Percentiles rank a stretch among this genome's conserved stretches.
phyloP scores from a whole-genome alignment of 257 asterid species.

The Galeopsis tetrahit region DNA sequence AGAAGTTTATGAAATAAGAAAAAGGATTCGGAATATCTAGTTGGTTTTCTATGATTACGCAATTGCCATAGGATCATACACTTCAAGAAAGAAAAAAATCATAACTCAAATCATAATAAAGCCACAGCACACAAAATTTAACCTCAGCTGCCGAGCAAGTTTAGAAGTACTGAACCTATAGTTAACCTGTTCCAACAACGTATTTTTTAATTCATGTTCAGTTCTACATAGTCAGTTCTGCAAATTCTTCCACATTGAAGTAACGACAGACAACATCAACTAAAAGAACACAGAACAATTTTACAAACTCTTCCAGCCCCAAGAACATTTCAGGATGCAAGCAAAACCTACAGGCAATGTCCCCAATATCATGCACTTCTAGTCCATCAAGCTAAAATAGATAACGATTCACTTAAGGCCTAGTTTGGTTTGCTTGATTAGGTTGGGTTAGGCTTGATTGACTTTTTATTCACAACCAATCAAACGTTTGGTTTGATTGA shows the following conservation, averaged over 20 bases:
- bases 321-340: constrained; percentile 15
- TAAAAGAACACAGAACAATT: background rate
- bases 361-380: constrained; percentile 6
- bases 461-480: no score
- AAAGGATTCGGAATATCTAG: background rate
- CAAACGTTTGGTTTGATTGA: no score
- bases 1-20: background rate
- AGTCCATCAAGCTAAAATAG: background rate
- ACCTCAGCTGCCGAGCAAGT: background rate
- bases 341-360: background rate
- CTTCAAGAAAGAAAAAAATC: no score
- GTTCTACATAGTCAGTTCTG: background rate
- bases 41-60: background rate
- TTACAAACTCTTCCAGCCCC: background rate
- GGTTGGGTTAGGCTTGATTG: no score
- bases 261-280: background rate
- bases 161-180: background rate
- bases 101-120: constrained; percentile 15
- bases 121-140: background rate
- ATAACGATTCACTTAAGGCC: background rate
- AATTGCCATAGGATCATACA: constrained; percentile 1
- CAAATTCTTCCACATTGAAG: constrained; percentile 4
- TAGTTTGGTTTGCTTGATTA: no score
- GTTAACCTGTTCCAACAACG: constrained; percentile 10
- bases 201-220: background rate